Percentiles rank a stretch among this genome's conserved stretches.
phyloP scores from a whole-genome alignment of 176 grass and related monocot species.

The Zizania latifolia region DNA sequence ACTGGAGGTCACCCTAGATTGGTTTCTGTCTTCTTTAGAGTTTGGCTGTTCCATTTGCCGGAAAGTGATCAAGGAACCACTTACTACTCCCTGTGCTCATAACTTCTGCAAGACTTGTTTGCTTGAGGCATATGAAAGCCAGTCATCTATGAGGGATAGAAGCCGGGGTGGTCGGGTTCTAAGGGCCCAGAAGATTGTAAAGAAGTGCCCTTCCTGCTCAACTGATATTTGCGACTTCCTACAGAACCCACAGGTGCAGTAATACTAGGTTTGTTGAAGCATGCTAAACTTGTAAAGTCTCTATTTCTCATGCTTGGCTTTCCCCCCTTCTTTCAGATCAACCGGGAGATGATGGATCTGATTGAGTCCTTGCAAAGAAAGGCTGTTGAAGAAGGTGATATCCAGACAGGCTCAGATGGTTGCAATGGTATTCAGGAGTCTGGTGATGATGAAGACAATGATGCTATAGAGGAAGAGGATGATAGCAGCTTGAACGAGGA shows the following conservation, averaged over 20 bases:
- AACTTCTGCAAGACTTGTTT: slow-evolving; percentile 89
- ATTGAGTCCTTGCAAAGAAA: slow-evolving; percentile 51
- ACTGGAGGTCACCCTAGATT: background rate
- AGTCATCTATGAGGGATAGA: slow-evolving; percentile 68
- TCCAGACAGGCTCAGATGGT: slow-evolving; percentile 23
- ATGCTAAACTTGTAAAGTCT: background rate
- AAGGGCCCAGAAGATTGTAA: slow-evolving; percentile 72
- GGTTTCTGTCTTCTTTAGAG: slow-evolving; percentile 45
- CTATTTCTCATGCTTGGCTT: slow-evolving; percentile 5
- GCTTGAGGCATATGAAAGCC: slow-evolving; percentile 48
- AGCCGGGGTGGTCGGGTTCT: slow-evolving; percentile 64
- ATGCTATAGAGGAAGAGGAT: slow-evolving; percentile 25
- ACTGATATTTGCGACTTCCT: slow-evolving; percentile 82
- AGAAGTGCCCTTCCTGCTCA: slow-evolving; percentile 76
- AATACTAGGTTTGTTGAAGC: background rate
- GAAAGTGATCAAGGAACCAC: slow-evolving; percentile 54
- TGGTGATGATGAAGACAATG: slow-evolving; percentile 31
- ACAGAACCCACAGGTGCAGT: slow-evolving; percentile 64
- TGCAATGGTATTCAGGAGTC: background rate
- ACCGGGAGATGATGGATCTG: slow-evolving; percentile 76
- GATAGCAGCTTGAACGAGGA: slow-evolving; percentile 32
- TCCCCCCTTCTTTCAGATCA: slow-evolving; percentile 53
- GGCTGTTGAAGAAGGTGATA: slow-evolving; percentile 42
- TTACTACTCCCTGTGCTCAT: slow-evolving; percentile 87
- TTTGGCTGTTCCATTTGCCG: slow-evolving; percentile 73